Base-by-base conservation (phyloP, 2,329 filamentous ascomycete genomes). In the Berkeleyomyces rouxiae region DNA sequence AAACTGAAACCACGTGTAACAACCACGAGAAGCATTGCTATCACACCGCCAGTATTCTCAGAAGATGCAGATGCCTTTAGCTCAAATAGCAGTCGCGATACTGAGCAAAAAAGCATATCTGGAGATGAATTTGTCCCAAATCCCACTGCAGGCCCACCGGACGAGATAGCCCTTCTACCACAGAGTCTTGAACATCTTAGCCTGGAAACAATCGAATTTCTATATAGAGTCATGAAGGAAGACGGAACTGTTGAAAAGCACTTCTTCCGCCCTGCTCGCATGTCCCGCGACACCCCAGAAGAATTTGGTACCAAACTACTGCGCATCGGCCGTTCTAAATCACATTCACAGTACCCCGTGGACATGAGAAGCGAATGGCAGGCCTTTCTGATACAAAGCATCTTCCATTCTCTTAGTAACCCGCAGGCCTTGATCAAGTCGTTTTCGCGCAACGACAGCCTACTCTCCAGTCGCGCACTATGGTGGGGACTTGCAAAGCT, bases 401-500 rank as follows among this genome's bases (percentile, higher is more conserved):
- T 87, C 5, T 87, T 86, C 69, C 80, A 80, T 67, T 78, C 84
- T 5, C 74, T 87, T 58, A 82, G 81, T 66, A 77, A 82, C 58
- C 80, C 82, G 0, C 74, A 75, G 11, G 74, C 78, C 4, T 71
- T 82, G 7, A 71, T 85, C 37, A 72, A 71, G 44, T 85, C 83
- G 0, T 87, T 87, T 66, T 79, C 78, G 1, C 70, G 72, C 51
- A 73, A 79, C 9, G 77, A 76, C 9, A 75, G 77, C 53, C 69
- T 82, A 0, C 77, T 82, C 62, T 81, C 85, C 69, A 84, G 82
- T 0, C 81, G 82, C 60, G 81, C 78, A 11, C 72, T 83, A 1
- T 86, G 80, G 81, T 84, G 83, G 68, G 81, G 79, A 67, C 82
- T 84, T 76, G 71, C 83, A 62, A 78, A 79, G 63, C 72, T 86